A percentile compares a stretch with the other conserved stretches of the same genome.
phyloP scores from a whole-genome alignment of 345 rosid species.

The Brassica incana region DNA sequence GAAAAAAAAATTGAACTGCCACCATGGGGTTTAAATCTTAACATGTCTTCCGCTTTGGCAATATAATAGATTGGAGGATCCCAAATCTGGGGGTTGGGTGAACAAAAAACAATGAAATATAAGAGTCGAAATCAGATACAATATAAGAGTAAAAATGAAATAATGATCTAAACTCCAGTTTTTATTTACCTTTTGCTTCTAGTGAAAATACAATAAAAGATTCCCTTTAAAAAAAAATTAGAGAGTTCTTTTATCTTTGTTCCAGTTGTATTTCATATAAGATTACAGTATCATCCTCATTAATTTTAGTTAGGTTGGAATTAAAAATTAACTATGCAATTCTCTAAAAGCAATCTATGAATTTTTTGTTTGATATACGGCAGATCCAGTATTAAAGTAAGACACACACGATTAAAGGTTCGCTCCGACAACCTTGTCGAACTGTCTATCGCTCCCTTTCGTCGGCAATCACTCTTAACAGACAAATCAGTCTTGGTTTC shows the following conservation, averaged over 20 bases:
- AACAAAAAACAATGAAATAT: constrained; percentile 23
- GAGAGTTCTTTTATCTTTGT: no score
- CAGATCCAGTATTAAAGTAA: no score
- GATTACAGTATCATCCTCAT: not conserved
- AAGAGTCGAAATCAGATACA: constrained; percentile 26
- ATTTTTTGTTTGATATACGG: no score
- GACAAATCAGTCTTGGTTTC: no score
- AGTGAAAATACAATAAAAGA: not conserved
- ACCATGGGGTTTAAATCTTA: constrained; percentile 31
- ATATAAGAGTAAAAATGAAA: constrained; percentile 9
- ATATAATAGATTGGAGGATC: constrained; percentile 41
- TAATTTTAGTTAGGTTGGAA: not conserved
- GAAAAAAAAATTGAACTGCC: constrained; percentile 41
- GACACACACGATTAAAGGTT: no score
- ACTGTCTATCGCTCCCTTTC: no score
- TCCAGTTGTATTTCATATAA: not conserved
- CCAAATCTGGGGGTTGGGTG: constrained; percentile 36
- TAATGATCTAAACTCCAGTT: constrained; percentile 27
- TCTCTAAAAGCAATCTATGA: not conserved
- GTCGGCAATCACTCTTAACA: no score
- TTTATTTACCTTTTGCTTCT: not conserved
- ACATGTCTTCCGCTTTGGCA: constrained; percentile 21
- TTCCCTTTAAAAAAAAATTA: no score
- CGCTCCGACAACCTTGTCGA: no score
- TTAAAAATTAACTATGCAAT: not conserved